Conservation (phyloP, 2,329 filamentous ascomycete species). For the Penicillium palitans region DNA sequence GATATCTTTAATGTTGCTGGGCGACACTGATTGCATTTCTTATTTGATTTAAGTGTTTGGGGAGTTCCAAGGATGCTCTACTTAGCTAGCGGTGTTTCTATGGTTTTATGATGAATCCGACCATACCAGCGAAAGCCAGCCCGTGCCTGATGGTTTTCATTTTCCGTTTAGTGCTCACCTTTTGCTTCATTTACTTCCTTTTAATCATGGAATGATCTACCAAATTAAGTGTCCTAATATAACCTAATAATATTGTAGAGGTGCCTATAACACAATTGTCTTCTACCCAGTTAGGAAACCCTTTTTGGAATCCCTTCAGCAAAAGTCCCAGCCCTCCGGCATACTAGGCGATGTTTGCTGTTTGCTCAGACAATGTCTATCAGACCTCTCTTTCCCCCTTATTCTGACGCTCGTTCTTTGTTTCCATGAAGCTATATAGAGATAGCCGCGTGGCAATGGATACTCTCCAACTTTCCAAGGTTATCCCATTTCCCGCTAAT, state of each 20-base stretch:
- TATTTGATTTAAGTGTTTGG: neutral
- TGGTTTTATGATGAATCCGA: constrained; percentile 1
- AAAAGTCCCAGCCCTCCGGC: neutral
- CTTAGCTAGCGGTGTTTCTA: neutral
- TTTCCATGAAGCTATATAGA: neutral
- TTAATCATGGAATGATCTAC: neutral
- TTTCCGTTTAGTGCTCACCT: neutral
- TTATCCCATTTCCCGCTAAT: too few species aligned
- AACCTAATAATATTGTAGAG: neutral
- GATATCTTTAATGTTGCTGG: constrained; percentile 66
- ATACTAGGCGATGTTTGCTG: neutral
- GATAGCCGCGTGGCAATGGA: neutral
- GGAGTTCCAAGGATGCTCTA: neutral
- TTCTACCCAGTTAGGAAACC: too few species aligned
- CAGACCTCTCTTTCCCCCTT: neutral
- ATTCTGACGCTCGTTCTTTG: neutral
- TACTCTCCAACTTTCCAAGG: too few species aligned
- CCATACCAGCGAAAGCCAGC: neutral
- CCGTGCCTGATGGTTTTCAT: neutral
- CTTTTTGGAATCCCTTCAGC: neutral
- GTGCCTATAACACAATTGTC: too few species aligned
- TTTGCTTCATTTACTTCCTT: neutral
- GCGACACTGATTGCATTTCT: neutral
- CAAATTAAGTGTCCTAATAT: too few species aligned
- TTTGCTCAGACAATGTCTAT: neutral